phyloP scores from a whole-genome alignment of 768 basidiomycete genomes.

The Panellus pusillus region DNA sequence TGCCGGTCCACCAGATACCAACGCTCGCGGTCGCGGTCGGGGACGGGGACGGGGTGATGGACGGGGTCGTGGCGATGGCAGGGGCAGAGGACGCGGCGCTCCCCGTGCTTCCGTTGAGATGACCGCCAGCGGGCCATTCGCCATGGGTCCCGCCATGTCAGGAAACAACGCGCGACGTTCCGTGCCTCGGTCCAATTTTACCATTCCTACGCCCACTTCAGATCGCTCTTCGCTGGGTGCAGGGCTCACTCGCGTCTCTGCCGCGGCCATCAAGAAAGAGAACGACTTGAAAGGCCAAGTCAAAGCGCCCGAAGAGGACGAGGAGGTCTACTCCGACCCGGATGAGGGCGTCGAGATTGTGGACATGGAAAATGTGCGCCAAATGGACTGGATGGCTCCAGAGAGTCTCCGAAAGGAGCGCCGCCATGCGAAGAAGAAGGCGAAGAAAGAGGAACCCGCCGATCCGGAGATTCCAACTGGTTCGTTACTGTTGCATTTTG shows the following conservation, averaged over 20 bases:
- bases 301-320: conserved; percentile 44
- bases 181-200: conserved; percentile 56
- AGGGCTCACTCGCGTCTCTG: conserved; percentile 48
- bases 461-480: conserved; percentile 19
- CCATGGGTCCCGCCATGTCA: conserved; percentile 77
- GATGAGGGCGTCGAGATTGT: conserved; percentile 87
- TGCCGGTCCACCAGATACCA: conserved; percentile 32
- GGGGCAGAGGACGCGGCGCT: conserved; percentile 35
- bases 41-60: conserved; percentile 46
- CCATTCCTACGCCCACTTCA: conserved; percentile 44
- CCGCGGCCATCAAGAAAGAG: conserved; percentile 51
- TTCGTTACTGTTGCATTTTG: conserved; percentile 18
- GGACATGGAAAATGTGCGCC: conserved; percentile 74
- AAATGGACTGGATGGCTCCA: conserved; percentile 90
- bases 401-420: conserved; percentile 63
- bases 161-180: conserved; percentile 54
- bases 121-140: conserved; percentile 86
- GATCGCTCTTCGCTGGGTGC: conserved; percentile 45
- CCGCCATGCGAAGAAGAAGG: conserved; percentile 30
- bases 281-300: conserved; percentile 28
- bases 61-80: conserved; percentile 36
- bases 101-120: conserved; percentile 61
- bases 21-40: background rate
- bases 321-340: conserved; percentile 80
- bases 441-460: conserved; percentile 43